Evolutionary conservation across 148 eudicot genomes (phyloP).

Genomic region (Fagopyrum esculentum): DNA sequence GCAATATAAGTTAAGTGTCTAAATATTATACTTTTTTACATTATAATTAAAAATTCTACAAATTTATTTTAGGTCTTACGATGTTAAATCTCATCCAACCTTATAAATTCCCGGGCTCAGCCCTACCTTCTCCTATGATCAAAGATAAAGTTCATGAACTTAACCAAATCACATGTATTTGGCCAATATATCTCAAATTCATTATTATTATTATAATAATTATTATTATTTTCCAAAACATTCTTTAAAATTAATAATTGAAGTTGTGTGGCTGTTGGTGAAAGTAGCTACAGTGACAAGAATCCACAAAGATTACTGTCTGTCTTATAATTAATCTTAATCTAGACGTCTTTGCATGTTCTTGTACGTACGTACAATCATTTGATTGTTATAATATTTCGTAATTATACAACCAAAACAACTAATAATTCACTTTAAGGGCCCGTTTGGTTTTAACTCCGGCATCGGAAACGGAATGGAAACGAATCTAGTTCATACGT

Average conservation of each 20-base stretch:
- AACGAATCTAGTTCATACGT: no score
- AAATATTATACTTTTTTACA: no score
- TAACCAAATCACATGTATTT: neutral
- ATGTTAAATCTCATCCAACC: no score
- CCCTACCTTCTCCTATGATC: no score
- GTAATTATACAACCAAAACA: neutral
- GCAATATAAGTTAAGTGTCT: no score
- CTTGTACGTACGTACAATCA: neutral
- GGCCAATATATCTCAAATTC: neutral
- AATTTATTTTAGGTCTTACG: no score
- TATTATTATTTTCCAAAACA: neutral
- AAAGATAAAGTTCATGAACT: constrained; percentile 1
- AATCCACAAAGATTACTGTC: constrained; percentile 10
- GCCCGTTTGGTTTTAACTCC: no score
- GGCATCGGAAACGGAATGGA: no score
- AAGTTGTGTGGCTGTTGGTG: neutral
- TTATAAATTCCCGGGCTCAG: no score
- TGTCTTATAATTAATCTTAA: neutral
- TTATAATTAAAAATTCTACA: no score
- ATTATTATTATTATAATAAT: neutral
- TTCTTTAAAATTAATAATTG: neutral
- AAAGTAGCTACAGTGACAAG: constrained; percentile 2
- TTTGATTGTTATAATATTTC: neutral
- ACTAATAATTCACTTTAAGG: neutral
- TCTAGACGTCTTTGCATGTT: neutral